These are phyloP conservation scores for Leccinum sublutescens DNA, from an alignment of 768 basidiomycete species.

Conservation along the genomic window DNA sequence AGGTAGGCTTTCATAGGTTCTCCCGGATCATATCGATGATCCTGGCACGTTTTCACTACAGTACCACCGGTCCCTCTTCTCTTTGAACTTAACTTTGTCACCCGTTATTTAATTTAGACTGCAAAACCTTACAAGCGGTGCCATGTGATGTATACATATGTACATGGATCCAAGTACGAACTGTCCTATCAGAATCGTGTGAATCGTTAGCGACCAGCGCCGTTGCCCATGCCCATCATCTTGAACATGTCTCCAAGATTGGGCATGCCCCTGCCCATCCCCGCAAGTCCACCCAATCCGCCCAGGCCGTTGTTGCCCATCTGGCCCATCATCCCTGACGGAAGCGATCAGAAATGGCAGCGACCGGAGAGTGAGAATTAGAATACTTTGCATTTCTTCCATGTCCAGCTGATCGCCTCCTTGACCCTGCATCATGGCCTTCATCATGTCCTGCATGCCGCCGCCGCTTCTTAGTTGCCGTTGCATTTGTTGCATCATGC, in stretches of 20 bases:
- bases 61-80: slow-evolving; percentile 6
- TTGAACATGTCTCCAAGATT: slow-evolving; percentile 80
- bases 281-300: slow-evolving; percentile 49
- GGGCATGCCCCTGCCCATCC: slow-evolving; percentile 63
- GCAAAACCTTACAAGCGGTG: slow-evolving; percentile 10
- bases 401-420: slow-evolving; percentile 89
- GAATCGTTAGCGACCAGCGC: slow-evolving; percentile 30
- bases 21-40: slow-evolving; percentile 15
- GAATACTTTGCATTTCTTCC: slow-evolving; percentile 90
- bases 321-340: slow-evolving; percentile 80
- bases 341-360: slow-evolving; percentile 6
- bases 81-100: slow-evolving; percentile 32
- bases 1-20: slow-evolving; percentile 17
- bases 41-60: slow-evolving; percentile 5
- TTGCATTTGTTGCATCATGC: slow-evolving; percentile 93
- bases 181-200: slow-evolving; percentile 6
- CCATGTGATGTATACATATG: slow-evolving; percentile 16
- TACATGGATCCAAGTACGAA: slow-evolving; percentile 14
- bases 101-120: slow-evolving; percentile 17
- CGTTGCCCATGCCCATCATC: slow-evolving; percentile 82
- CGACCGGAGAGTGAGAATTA: slow-evolving; percentile 7
- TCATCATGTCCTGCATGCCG: slow-evolving; percentile 98
- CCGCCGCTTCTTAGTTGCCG: slow-evolving; percentile 75
- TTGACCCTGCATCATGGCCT: slow-evolving; percentile 94
- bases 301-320: slow-evolving; percentile 64